Conservation (phyloP, 371 early-diverging fungal species). For the Actinomortierella ambigua region DNA sequence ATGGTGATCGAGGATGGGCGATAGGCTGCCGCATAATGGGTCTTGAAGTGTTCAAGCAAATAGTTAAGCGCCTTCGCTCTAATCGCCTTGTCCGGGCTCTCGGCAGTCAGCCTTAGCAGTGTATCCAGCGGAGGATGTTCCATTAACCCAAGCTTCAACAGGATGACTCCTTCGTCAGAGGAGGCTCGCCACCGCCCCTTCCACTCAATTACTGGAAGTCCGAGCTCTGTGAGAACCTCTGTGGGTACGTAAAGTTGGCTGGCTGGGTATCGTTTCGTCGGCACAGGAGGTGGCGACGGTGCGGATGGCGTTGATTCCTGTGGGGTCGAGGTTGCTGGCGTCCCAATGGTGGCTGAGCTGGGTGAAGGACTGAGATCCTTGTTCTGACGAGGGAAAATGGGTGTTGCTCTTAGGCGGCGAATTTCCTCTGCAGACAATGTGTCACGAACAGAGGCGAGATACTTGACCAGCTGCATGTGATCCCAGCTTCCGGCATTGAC, state of each 20-base stretch:
- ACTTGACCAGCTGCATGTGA: slow-evolving; percentile 83
- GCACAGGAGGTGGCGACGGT: slow-evolving; percentile 14
- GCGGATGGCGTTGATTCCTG: slow-evolving; percentile 3
- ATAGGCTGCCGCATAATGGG: slow-evolving; percentile 57
- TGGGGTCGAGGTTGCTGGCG: too few species aligned
- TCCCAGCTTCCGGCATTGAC: slow-evolving; percentile 86
- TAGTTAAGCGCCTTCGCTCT: slow-evolving; percentile 65
- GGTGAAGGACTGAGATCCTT: too few species aligned
- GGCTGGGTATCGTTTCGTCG: slow-evolving; percentile 65
- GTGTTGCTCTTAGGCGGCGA: slow-evolving; percentile 64
- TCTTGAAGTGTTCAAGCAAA: slow-evolving; percentile 74
- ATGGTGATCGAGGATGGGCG: slow-evolving; percentile 49
- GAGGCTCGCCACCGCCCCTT: slow-evolving; percentile 46
- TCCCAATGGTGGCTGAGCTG: too few species aligned
- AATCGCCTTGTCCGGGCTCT: slow-evolving; percentile 39
- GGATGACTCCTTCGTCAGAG: slow-evolving; percentile 64
- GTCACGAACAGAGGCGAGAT: slow-evolving; percentile 71
- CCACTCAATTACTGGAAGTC: slow-evolving; percentile 79
- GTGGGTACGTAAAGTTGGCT: slow-evolving; percentile 74
- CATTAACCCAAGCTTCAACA: slow-evolving; percentile 69
- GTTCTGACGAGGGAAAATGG: slow-evolving; percentile 63
- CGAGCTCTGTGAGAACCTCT: slow-evolving; percentile 62
- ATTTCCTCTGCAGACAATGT: slow-evolving; percentile 69
- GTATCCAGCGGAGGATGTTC: slow-evolving; percentile 57
- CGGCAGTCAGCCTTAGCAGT: slow-evolving; percentile 60